Evolutionary conservation across 345 rosid species (phyloP), one percentile per base, ranked within the genome.

Genomic region (Atalantia buxifolia): DNA sequence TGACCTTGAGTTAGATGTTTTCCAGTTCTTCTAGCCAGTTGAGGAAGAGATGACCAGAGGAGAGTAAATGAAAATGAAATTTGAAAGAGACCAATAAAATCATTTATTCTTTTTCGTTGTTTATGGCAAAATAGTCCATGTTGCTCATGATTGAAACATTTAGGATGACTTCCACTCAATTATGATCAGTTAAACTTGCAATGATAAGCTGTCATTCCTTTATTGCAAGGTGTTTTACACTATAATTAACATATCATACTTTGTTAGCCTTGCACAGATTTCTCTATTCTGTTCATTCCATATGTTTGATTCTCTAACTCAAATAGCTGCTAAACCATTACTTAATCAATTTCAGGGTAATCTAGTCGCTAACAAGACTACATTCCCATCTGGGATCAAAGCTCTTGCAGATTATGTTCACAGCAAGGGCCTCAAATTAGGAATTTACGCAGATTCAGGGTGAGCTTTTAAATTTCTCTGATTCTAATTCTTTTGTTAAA

Each of bases 371-470:
- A 66, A 79, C 75, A 67, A 21, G 72, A 62, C 71, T 59, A 66
- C 82, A 57, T 78, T 78, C 14, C 82, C 82, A 10, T 69, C 74
- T 2, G 82, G 82, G 31, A 83, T 60, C 66, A 76, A 79, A 79
- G 75, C 62, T 31, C 71, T 79, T 2, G 72, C 80, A 75, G 85
- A 79, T 78, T 83, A 76, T 60, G 75, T 76, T 71, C 85, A 71
- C 33, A 33, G 75, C 77, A 71, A 82, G 60, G 78, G 82, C 36
- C 74, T 82, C 38, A 75, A 79, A 35, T 67, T 50, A 22, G 85
- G 80, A 83, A 83, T 83, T 48, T 83, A 83, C 33, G 77, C 78
- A 13, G 85, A 83, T 67, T 65, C 80, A 18, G 80, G 82, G 77
- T 75, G 48, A 61, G 70, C 10, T 76, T 27, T 33, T 30, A 30